These are phyloP conservation scores for Epichloe sp. DNA, from an alignment of 2,329 filamentous ascomycete species.

Conservation along the genomic window DNA sequence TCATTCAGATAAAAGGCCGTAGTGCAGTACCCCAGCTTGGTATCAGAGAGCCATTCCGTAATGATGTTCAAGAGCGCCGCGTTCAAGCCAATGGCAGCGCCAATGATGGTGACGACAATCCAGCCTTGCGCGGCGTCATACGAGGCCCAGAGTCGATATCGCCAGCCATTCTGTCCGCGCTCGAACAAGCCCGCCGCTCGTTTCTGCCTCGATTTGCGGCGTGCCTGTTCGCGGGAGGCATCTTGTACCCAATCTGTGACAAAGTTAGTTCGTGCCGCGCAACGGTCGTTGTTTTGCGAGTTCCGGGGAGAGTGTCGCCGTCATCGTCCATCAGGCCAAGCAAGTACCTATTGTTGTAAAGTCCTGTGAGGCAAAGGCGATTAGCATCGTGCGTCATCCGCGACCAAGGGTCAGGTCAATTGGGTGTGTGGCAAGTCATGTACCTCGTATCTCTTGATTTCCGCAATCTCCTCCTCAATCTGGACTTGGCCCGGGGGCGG, in stretches of 20 bases:
- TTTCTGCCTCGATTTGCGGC: slow-evolving; percentile 62
- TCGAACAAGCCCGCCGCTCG: slow-evolving; percentile 62
- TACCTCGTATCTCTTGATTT: slow-evolving; percentile 94
- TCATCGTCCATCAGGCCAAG: too few relatives aligned
- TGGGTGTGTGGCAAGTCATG: slow-evolving; percentile 6
- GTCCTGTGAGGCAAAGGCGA: slow-evolving; percentile 35
- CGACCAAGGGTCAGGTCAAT: not conserved
- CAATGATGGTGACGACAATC: slow-evolving; percentile 92
- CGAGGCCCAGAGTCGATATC: slow-evolving; percentile 65
- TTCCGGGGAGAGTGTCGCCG: too few relatives aligned
- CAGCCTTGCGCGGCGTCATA: slow-evolving; percentile 96
- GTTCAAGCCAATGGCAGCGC: slow-evolving; percentile 84
- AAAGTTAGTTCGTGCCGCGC: not conserved
- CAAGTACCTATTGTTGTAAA: slow-evolving; percentile 75
- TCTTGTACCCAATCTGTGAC: slow-evolving; percentile 87
- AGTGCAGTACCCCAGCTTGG: slow-evolving; percentile 91
- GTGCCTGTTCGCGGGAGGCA: slow-evolving; percentile 76
- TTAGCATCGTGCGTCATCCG: not conserved
- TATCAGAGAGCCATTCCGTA: slow-evolving; percentile 91
- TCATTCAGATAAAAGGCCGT: slow-evolving; percentile 97
- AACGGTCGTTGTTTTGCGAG: too few relatives aligned
- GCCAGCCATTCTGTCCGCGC: slow-evolving; percentile 59
- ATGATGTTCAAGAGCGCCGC: slow-evolving; percentile 89
- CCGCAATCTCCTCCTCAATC: slow-evolving; percentile 87
- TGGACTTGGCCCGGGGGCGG: slow-evolving; percentile 47